These are phyloP conservation scores for Zygoascus biomembranicola DNA, from an alignment of 805 yeast genomes.

Conservation along the genomic window DNA sequence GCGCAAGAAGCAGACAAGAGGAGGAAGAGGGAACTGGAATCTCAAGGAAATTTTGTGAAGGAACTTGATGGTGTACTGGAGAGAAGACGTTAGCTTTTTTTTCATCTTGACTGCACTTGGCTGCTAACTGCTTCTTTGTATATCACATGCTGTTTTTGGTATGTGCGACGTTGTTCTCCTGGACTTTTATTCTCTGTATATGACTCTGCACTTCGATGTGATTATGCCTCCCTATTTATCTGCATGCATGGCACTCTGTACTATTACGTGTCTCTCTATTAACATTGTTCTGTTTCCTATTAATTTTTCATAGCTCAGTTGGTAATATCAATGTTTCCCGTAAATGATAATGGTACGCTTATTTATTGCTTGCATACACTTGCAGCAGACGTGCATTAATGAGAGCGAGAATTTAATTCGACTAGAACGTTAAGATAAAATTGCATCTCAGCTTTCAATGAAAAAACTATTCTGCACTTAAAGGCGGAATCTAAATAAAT, in stretches of 20 bases:
- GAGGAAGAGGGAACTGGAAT: constrained; percentile 6
- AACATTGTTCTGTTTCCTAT: no score
- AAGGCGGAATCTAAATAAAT: neutral
- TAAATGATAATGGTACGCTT: no score
- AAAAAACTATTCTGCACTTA: neutral
- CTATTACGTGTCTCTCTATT: neutral
- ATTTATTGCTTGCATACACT: no score
- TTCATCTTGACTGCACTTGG: neutral
- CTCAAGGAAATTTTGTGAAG: constrained; percentile 16
- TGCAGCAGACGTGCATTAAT: no score
- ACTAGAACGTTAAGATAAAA: neutral
- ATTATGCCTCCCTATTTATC: neutral
- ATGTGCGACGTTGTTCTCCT: no score
- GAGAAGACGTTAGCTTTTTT: neutral
- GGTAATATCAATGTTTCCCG: no score
- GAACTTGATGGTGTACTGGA: constrained; percentile 21
- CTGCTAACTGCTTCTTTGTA: neutral
- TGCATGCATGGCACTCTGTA: neutral
- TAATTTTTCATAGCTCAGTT: no score
- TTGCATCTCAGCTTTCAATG: neutral
- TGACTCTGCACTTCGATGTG: no score
- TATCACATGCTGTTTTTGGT: no score
- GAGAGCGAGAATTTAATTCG: neutral
- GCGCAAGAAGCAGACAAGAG: constrained; percentile 14
- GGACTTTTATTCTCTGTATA: no score